Evolutionary conservation across 192 early-diverging fungal genomes (phyloP), one percentile per base, ranked within the genome.

Genomic region (Paraglomus occultum): DNA sequence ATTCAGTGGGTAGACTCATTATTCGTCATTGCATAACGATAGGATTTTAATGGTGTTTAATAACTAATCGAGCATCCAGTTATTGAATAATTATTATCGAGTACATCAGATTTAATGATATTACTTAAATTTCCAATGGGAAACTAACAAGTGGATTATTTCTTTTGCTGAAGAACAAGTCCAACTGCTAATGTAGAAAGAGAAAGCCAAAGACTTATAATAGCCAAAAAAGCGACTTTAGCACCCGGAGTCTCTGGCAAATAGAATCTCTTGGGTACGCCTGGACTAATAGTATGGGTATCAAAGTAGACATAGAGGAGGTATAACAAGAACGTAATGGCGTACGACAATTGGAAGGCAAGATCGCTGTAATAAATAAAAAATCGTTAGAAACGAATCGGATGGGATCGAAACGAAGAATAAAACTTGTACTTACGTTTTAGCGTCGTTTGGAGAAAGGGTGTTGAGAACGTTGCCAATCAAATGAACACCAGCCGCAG

Each of bases 341-440:
- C 51, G 52, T 74, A 77, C 8, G 42, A 58, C 11, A 77, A 71
- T 22, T 71, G 66, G 22, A 74, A 77, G 20, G 74, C 45, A 55
- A 74, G 23, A 42, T 61, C 70, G 0, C 76, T 77, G 54, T 64
- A 31, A 49, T n/a, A n/a, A n/a, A n/a, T 38, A 57, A 10, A 11
- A 57, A n/a, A 51, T 11, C 11, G 12, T 6, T 46, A n/a, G 22
- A 40, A 43, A n/a, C n/a, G n/a, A 49, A 68, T 39, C 18, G 10
- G 39, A 2, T 17, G 17, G 12, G 18, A 61, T 20, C n/a, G n/a
- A n/a, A n/a, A 14, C 20, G n/a, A 14, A 38, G 45, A 23, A 17
- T 12, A 12, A 20, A 63, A 15, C 14, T 1, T 22, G 48, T 43
- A 40, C 48, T 70, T 73, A 73, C 76, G 17, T 10, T 50, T 22